These are phyloP conservation scores for Colletotrichum tabaci DNA, from an alignment of 2,329 filamentous ascomycete genomes.

Conservation along the genomic window DNA sequence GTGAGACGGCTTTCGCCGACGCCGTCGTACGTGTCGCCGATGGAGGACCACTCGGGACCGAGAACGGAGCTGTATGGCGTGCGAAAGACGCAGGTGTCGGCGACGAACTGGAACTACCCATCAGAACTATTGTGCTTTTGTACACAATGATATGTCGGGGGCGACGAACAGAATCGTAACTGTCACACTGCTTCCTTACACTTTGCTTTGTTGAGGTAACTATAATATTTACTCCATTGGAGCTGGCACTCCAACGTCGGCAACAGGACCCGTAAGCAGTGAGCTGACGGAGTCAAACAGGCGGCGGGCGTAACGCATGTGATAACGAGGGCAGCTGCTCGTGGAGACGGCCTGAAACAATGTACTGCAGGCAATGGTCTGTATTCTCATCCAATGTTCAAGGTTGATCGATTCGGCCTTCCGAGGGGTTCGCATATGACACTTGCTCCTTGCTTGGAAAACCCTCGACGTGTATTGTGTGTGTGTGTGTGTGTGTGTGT, in stretches of 20 bases:
- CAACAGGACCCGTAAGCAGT: neutral
- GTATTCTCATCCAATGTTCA: neutral
- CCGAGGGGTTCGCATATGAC: neutral
- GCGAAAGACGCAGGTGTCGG: constrained; percentile 25
- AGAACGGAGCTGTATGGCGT: constrained; percentile 29
- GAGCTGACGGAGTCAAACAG: neutral
- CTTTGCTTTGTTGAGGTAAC: neutral
- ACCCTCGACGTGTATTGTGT: neutral
- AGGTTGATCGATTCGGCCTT: neutral
- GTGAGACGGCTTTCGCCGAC: constrained; percentile 28
- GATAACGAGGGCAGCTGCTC: neutral
- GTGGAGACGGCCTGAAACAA: neutral
- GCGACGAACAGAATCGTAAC: neutral
- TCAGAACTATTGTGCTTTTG: constrained; percentile 10
- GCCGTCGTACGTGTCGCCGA: constrained; percentile 30
- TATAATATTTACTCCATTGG: neutral
- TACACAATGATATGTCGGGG: neutral
- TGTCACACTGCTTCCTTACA: neutral
- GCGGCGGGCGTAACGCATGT: neutral
- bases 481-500: neutral
- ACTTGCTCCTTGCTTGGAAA: neutral
- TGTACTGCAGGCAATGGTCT: neutral
- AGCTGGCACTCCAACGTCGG: neutral
- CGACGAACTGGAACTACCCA: constrained; percentile 18
- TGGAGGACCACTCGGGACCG: constrained; percentile 19